These are phyloP conservation scores for Aschersonia sp. DNA, from an alignment of 2,329 filamentous ascomycete species.

Conservation along the genomic window DNA sequence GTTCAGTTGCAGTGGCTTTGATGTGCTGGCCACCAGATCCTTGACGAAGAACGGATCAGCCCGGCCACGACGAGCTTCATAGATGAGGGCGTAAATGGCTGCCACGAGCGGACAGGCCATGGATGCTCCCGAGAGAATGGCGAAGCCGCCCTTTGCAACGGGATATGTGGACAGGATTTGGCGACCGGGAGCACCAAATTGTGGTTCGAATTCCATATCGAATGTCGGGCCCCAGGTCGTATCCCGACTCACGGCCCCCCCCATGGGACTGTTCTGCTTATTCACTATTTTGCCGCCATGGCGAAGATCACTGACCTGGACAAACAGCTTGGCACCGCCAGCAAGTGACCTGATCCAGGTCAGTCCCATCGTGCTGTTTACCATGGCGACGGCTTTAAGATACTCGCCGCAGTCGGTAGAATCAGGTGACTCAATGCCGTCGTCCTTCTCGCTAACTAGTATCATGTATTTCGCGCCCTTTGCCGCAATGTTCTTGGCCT, in stretches of 20 bases:
- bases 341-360: conserved; percentile 16
- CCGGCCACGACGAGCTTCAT: conserved; percentile 27
- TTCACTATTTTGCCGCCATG: neutral
- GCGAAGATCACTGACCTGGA: neutral
- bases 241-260: conserved; percentile 4
- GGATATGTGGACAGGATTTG: conserved; percentile 31
- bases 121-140: conserved; percentile 29
- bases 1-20: conserved; percentile 27
- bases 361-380: conserved; percentile 11
- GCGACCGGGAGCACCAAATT: conserved; percentile 23
- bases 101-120: conserved; percentile 30
- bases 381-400: conserved; percentile 1
- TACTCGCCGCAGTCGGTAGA: neutral
- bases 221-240: conserved; percentile 27
- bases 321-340: neutral
- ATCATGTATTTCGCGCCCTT: conserved; percentile 46
- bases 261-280: neutral
- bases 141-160: conserved; percentile 18
- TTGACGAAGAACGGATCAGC: conserved; percentile 18
- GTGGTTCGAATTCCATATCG: conserved; percentile 23
- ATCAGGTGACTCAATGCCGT: neutral
- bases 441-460: conserved; percentile 14
- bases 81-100: conserved; percentile 22
- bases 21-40: conserved; percentile 24
- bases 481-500: conserved; percentile 4